Evolutionary conservation across 2,329 filamentous ascomycete genomes (phyloP).

Genomic region (Venturia aucupariae): DNA sequence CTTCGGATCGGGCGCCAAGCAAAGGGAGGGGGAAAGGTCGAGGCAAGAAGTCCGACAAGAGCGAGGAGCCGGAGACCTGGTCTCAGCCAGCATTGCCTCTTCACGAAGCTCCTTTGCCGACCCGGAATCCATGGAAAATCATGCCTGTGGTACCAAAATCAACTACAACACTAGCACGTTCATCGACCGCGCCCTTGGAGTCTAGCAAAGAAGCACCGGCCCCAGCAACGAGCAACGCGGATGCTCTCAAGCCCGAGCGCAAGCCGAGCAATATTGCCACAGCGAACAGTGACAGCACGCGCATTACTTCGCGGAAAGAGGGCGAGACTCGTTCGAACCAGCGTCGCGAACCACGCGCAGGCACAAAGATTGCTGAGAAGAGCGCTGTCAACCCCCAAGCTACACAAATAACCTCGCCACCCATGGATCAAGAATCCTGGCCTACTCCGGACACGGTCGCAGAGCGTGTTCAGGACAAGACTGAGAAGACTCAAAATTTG

Average conservation of each 20-base stretch:
- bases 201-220: neutral
- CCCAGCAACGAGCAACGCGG: neutral
- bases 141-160: slow-evolving; percentile 33
- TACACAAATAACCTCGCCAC: slow-evolving; percentile 36
- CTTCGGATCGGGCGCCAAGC: slow-evolving; percentile 22
- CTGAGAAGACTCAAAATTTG: slow-evolving; percentile 50
- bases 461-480: slow-evolving; percentile 46
- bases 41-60: slow-evolving; percentile 46
- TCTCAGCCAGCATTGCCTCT: slow-evolving; percentile 2
- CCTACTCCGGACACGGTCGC: slow-evolving; percentile 74
- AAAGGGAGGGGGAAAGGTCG: slow-evolving; percentile 22
- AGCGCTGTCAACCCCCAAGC: slow-evolving; percentile 18
- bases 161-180: slow-evolving; percentile 33
- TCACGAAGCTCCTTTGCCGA: slow-evolving; percentile 61
- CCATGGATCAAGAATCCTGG: slow-evolving; percentile 73
- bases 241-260: neutral
- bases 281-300: neutral
- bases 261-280: neutral
- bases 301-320: neutral
- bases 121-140: slow-evolving; percentile 65
- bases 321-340: neutral
- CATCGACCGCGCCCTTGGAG: neutral
- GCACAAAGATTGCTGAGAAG: slow-evolving; percentile 17
- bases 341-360: slow-evolving; percentile 16
- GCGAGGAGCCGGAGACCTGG: slow-evolving; percentile 26